Percentiles rank a stretch among this genome's conserved stretches.
phyloP scores from a whole-genome alignment of 495 filamentous ascomycete species.

The Apiosordaria backusii region DNA sequence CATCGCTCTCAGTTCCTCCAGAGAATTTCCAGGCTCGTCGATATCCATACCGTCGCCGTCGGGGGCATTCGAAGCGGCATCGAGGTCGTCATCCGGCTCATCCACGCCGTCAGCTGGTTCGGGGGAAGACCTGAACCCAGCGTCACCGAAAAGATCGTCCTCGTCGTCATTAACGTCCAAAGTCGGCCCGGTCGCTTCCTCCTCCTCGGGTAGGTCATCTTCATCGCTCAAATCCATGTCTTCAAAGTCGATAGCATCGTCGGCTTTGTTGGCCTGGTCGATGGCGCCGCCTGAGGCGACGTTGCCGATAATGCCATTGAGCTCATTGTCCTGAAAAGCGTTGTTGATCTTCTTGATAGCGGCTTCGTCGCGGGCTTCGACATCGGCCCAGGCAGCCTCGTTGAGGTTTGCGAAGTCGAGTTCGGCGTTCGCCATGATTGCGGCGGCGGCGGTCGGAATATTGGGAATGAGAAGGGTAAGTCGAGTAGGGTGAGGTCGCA shows the following conservation, averaged over 20 bases:
- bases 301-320: constrained; percentile 24
- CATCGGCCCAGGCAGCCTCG: constrained; percentile 29
- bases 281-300: constrained; percentile 28
- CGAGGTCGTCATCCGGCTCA: constrained; percentile 21
- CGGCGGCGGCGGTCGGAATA: not conserved
- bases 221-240: constrained; percentile 78
- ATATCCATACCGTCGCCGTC: constrained; percentile 32
- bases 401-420: constrained; percentile 20
- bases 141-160: constrained; percentile 50
- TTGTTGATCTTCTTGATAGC: constrained; percentile 21
- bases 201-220: constrained; percentile 50
- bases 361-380: constrained; percentile 29
- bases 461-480: not conserved
- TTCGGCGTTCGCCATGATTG: constrained; percentile 12
- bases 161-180: constrained; percentile 48
- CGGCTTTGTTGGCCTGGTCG: constrained; percentile 40
- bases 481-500: not conserved
- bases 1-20: constrained; percentile 34
- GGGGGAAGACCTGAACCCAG: constrained; percentile 3
- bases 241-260: constrained; percentile 67
- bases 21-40: constrained; percentile 16
- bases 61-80: constrained; percentile 35
- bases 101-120: constrained; percentile 22
- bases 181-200: constrained; percentile 31
- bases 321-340: constrained; percentile 10